Percentiles rank a stretch among this genome's conserved stretches.
Evolutionary conservation across 1,284 basidiomycete species (phyloP).

Genomic region (Tremellales sp.): DNA sequence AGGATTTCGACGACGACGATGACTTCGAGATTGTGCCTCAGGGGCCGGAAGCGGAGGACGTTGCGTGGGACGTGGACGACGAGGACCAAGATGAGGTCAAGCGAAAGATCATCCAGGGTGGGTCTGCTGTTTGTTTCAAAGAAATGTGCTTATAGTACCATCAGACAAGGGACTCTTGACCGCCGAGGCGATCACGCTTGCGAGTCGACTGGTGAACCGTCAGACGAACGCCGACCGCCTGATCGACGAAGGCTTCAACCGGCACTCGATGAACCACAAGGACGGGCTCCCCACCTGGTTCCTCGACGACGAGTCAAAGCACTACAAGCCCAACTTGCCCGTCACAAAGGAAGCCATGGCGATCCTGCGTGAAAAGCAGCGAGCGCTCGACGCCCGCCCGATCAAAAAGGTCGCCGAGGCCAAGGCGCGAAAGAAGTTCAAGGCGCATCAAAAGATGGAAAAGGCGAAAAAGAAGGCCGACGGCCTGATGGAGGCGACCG

Average conservation of each 20-base stretch:
- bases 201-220: slow-evolving; percentile 88
- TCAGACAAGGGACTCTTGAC: slow-evolving; percentile 81
- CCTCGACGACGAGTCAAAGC: slow-evolving; percentile 89
- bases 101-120: slow-evolving; percentile 67
- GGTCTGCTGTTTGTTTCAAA: slow-evolving; percentile 32
- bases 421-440: slow-evolving; percentile 94
- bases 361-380: slow-evolving; percentile 81
- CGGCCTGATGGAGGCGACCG: slow-evolving; percentile 81
- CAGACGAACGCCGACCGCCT: slow-evolving; percentile 83
- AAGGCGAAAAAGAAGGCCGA: slow-evolving; percentile 97
- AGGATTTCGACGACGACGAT: slow-evolving; percentile 36
- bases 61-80: slow-evolving; percentile 74
- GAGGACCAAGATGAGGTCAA: slow-evolving; percentile 74
- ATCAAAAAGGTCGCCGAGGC: slow-evolving; percentile 99
- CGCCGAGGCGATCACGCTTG: slow-evolving; percentile 86
- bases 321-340: slow-evolving; percentile 92
- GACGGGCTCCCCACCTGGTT: slow-evolving; percentile 94
- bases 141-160: slow-evolving; percentile 1
- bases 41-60: slow-evolving; percentile 58
- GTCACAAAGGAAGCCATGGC: slow-evolving; percentile 93
- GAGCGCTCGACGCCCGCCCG: slow-evolving; percentile 90
- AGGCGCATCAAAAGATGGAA: slow-evolving; percentile 77
- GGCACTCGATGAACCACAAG: slow-evolving; percentile 85
- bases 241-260: slow-evolving; percentile 93
- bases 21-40: slow-evolving; percentile 73